Evolutionary conservation across 257 asterid genomes (phyloP), one percentile per base, ranked within the genome.

Genomic region (Solanum chmielewskii): DNA sequence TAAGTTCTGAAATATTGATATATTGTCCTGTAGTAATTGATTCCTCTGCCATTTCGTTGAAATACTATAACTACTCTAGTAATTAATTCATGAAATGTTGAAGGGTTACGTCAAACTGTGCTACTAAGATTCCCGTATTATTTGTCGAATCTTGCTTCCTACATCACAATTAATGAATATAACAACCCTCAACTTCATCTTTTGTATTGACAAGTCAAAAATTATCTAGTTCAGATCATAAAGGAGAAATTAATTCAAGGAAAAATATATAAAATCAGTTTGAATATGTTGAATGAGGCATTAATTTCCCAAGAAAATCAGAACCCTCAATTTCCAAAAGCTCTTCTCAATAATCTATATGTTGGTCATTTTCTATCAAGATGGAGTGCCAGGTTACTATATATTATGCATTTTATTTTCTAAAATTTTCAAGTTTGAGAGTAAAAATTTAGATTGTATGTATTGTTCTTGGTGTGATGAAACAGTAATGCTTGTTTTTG

Each of bases 321-420:
- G 52, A 88, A 89, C 37, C 89, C 87, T 73, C 81, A 89, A 25
- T 47, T 77, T 69, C 91, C 94, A 64, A 87, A 92, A 80, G 88
- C 92, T 88, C 94, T 92, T 10, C 92, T 96, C 71, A 15, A 88
- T 27, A 87, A 91, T 90, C 93, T 97, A 8, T 97, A 97, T 87
- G 77, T 90, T 74, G 99, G 98, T 74, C 99, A 97, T 90, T 95
- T 95, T 87, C 91, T 95, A 83, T 94, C 99, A 90, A 92, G 99
- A 97, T 97, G 99, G 99, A 92, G 98, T 88, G 97, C 98, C 95
- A 97, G 98, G 98, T 96, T 85, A 56, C 18, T 25, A 3, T 18
- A 18, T 52, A 6, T 71, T 31, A 25, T 69, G 29, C 6, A 86
- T 10, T 45, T 69, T 37, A 23, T 52, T 45, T 21, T 85, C 31